These are phyloP conservation scores for Wickerhamiella cacticola DNA, from an alignment of 805 yeast genomes.

Conservation along the genomic window DNA sequence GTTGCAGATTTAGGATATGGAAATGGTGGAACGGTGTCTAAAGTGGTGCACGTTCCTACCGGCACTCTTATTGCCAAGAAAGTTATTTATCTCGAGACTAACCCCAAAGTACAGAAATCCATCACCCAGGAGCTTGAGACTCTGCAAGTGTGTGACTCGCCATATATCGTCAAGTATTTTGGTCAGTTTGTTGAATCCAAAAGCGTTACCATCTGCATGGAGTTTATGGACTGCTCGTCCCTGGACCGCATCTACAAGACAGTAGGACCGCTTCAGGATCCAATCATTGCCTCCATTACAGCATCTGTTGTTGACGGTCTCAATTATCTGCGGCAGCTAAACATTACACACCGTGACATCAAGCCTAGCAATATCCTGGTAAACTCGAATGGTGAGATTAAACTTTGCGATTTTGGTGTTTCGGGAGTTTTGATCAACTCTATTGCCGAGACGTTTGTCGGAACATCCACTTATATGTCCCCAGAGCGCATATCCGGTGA, in stretches of 20 bases:
- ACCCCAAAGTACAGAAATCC: conserved; percentile 65
- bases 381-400: conserved; percentile 75
- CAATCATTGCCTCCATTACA: conserved; percentile 60
- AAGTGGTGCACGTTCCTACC: conserved; percentile 79
- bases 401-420: conserved; percentile 95
- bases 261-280: conserved; percentile 54
- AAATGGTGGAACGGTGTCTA: conserved; percentile 83
- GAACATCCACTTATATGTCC: conserved; percentile 94
- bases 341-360: conserved; percentile 90
- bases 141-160: conserved; percentile 73
- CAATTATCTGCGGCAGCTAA: conserved; percentile 65
- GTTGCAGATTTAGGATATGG: conserved; percentile 81
- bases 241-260: conserved; percentile 61
- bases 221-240: conserved; percentile 90
- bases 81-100: conserved; percentile 72
- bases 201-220: conserved; percentile 86
- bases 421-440: conserved; percentile 85
- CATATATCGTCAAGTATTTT: conserved; percentile 76
- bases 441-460: conserved; percentile 94
- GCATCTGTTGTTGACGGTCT: conserved; percentile 70
- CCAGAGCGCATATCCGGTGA: conserved; percentile 97
- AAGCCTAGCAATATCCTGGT: conserved; percentile 89
- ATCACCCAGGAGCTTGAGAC: conserved; percentile 80
- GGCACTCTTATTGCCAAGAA: conserved; percentile 85
- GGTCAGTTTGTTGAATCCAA: conserved; percentile 67